Evolutionary conservation across 2,329 filamentous ascomycete genomes (phyloP).

Genomic region (Trichoderma simmonsii): DNA sequence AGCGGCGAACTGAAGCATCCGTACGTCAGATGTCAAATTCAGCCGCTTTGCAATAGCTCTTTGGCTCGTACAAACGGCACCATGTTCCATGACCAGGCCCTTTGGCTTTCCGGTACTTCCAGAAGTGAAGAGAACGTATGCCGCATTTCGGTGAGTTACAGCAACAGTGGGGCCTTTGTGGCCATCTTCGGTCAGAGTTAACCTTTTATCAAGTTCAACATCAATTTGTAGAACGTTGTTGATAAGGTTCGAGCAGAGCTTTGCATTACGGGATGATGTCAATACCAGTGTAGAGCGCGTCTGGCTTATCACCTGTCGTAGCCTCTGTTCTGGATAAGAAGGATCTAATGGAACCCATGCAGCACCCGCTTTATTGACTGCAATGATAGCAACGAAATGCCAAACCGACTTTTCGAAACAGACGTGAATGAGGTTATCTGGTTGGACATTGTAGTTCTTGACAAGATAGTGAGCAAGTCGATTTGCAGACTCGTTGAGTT

Average conservation of each 20-base stretch:
- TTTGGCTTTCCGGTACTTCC: background rate
- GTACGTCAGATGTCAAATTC: background rate
- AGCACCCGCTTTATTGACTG: slow-evolving; percentile 22
- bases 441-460: background rate
- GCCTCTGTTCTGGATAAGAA: slow-evolving; percentile 14
- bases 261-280: background rate
- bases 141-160: background rate
- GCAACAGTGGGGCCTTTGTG: background rate
- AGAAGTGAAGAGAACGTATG: slow-evolving; percentile 5
- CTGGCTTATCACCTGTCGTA: slow-evolving; percentile 14
- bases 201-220: background rate
- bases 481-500: background rate
- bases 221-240: slow-evolving; percentile 6
- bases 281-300: background rate
- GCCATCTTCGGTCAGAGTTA: background rate
- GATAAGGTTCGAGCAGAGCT: slow-evolving; percentile 23
- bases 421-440: background rate
- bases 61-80: slow-evolving; percentile 5
- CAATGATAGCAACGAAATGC: slow-evolving; percentile 5
- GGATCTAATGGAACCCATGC: slow-evolving; percentile 23
- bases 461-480: slow-evolving; percentile 6
- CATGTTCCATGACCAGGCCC: slow-evolving; percentile 11
- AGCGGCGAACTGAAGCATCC: slow-evolving; percentile 19
- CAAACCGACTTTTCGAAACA: slow-evolving; percentile 14
- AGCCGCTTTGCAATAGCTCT: background rate